These are phyloP conservation scores for Claviceps purpurea DNA, from an alignment of 2,329 filamentous ascomycete genomes.

Conservation along the genomic window DNA sequence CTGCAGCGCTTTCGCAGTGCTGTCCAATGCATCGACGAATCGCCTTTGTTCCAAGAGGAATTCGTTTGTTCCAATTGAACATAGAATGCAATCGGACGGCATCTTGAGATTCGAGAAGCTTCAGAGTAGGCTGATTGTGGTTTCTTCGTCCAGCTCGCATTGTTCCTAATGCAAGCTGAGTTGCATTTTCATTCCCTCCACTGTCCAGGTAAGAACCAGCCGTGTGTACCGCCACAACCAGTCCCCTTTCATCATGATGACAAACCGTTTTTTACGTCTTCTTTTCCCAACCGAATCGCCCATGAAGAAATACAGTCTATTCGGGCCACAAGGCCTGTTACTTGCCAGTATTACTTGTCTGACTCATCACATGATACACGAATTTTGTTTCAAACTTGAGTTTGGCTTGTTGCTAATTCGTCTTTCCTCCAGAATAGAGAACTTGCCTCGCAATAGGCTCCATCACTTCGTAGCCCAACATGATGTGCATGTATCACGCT, in stretches of 20 bases:
- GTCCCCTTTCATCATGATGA: slow-evolving; percentile 46
- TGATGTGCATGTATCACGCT: neutral
- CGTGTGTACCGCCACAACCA: neutral
- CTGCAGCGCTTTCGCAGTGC: too few species aligned
- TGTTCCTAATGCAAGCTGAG: too few species aligned
- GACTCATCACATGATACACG: slow-evolving; percentile 28
- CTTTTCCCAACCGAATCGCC: slow-evolving; percentile 83
- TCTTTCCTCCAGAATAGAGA: neutral
- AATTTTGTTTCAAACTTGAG: neutral
- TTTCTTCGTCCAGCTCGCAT: too few species aligned
- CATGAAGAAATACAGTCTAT: slow-evolving; percentile 64
- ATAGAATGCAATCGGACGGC: too few species aligned
- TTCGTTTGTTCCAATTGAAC: too few species aligned
- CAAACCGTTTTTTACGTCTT: slow-evolving; percentile 53
- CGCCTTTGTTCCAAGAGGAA: too few species aligned
- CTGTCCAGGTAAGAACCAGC: neutral
- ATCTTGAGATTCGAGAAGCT: too few species aligned
- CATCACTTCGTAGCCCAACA: too few species aligned
- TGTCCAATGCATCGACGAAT: too few species aligned
- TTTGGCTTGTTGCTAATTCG: neutral
- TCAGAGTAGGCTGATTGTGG: too few species aligned
- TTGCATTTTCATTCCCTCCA: neutral
- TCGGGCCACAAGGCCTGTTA: slow-evolving; percentile 62
- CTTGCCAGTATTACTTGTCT: slow-evolving; percentile 85
- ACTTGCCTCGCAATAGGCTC: neutral